phyloP scores from a whole-genome alignment of 2,329 filamentous ascomycete species.

The Ceratocystis huliohia region DNA sequence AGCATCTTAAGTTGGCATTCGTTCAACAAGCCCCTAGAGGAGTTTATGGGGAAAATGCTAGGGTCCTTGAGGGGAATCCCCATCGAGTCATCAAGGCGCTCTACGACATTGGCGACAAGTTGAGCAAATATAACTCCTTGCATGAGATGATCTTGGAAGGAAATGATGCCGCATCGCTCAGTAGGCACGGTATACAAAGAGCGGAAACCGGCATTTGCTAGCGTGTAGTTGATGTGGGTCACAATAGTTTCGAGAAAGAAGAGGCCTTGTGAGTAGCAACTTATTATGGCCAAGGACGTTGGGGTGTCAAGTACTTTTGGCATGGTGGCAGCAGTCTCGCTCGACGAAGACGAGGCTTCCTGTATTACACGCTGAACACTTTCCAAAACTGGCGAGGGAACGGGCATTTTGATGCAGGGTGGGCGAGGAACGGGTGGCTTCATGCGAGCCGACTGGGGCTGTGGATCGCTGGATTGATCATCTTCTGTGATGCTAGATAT shows the following conservation, averaged over 20 bases:
- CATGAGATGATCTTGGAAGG: conserved; percentile 24
- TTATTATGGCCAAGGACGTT: conserved; percentile 26
- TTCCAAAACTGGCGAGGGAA: conserved; percentile 5
- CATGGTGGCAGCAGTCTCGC: neutral
- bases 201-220: conserved; percentile 20
- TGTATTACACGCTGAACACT: conserved; percentile 7
- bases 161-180: conserved; percentile 24
- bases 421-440: too few species aligned
- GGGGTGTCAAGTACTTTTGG: conserved; percentile 23
- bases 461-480: neutral
- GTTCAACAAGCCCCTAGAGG: conserved; percentile 7
- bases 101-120: conserved; percentile 24
- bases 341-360: conserved; percentile 3
- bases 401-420: neutral
- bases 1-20: conserved; percentile 13
- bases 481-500: conserved; percentile 10
- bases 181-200: conserved; percentile 21
- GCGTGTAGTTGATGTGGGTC: conserved; percentile 22
- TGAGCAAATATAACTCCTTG: conserved; percentile 27
- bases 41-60: neutral
- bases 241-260: conserved; percentile 25
- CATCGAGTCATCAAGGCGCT: conserved; percentile 25
- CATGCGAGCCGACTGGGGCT: too few species aligned
- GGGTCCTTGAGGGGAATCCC: conserved; percentile 23
- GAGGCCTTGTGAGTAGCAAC: conserved; percentile 26